These are phyloP conservation scores for Rhytidiadelphus loreus DNA, from an alignment of 225 moss, liverwort and hornwort genomes.

Conservation along the genomic window DNA sequence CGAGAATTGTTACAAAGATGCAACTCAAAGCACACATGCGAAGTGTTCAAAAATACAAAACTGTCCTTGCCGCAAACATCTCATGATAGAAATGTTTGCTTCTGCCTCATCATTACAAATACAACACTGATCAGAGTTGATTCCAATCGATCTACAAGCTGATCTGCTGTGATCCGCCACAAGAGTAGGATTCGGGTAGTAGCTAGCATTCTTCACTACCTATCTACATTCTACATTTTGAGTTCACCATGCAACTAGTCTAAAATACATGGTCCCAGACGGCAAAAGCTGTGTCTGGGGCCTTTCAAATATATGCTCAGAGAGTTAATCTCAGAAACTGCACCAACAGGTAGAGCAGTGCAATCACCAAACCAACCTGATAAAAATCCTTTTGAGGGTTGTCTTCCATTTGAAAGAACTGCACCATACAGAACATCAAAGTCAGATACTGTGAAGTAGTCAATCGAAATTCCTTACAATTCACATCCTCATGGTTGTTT, in stretches of 20 bases:
- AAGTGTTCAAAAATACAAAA: not conserved
- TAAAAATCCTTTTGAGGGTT: slow-evolving; percentile 80
- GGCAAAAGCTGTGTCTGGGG: not conserved
- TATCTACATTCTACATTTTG: slow-evolving; percentile 2
- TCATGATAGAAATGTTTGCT: not conserved
- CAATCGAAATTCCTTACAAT: not conserved
- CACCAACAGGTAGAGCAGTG: slow-evolving; percentile 79
- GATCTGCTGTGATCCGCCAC: not conserved
- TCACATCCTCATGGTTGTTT: not conserved
- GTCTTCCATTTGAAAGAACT: slow-evolving; percentile 93
- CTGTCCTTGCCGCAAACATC: not conserved
- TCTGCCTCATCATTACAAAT: not conserved
- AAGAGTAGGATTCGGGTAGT: not conserved
- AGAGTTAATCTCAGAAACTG: slow-evolving; percentile 70
- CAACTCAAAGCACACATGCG: not conserved
- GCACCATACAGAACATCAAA: not conserved
- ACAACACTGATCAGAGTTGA: slow-evolving; percentile 3
- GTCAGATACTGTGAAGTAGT: not conserved
- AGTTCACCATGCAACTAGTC: not conserved
- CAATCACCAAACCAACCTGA: slow-evolving; percentile 76
- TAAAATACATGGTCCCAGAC: slow-evolving; percentile 5
- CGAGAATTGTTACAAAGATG: not conserved
- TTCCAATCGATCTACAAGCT: slow-evolving; percentile 3
- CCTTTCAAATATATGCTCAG: slow-evolving; percentile 7
- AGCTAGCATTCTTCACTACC: not conserved